Evolutionary conservation across 2,329 filamentous ascomycete genomes (phyloP), one percentile per base, ranked within the genome.

Genomic region (Ascochyta viciae-villosae): DNA sequence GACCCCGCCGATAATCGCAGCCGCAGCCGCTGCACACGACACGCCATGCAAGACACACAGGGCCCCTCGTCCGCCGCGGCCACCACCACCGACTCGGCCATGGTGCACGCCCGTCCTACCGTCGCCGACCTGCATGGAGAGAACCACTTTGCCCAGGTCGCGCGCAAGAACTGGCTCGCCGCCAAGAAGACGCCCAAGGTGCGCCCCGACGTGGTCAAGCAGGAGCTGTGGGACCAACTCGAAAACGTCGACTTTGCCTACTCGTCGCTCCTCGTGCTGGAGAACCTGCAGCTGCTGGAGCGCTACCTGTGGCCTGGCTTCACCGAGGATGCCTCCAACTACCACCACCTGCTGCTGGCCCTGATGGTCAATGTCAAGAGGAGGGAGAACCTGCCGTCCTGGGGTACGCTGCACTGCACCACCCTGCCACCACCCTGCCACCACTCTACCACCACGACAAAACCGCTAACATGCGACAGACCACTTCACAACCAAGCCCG

Each of bases 271-370:
- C 80, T 96, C 62, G 85, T 91, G 24, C 83, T 99, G 51, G 95
- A 99, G 77, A 94, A 92, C 66, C 78, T 98, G 66, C 95, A 97
- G 79, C 87, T 93, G 38, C 78, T 99, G 56, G 95, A 99, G 76
- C 90, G 85, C 71, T 98, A 96, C 73, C 83, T 99, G 26, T 99
- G 95, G 95, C 95, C 95, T 41, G 91, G 90, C 47, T 99, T 96
- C 74, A 87, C 85, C 12, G 91, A 96, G 62, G 88, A 95, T 68
- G 87, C 92, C 4, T 96, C 94, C 29, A 96, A 99, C 74, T 89
- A 92, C 70, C 94, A 99, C 74, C 89, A 97, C 50, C 81, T 98
- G 31, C 82, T 99, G 60, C 87, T 98, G 69, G 90, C 90, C 15
- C 77, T 97, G 60, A 88, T 99, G 68, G 85, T 90, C 61, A 96